Conservation (phyloP, 768 basidiomycete species). For the button mushroom (Agaricus bisporus) region DNA sequence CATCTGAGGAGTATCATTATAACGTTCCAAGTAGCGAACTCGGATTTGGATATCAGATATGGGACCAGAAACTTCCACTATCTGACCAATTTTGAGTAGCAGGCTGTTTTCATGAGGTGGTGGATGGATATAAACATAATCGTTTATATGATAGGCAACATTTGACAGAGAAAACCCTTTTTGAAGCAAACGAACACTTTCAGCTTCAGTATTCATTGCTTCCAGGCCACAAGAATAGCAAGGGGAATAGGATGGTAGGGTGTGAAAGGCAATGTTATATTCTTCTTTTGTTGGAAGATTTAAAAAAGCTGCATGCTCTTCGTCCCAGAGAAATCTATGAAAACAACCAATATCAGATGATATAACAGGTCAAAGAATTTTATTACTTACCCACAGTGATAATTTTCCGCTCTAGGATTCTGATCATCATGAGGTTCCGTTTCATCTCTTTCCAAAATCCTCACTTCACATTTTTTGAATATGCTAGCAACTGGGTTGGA, state of each 20-base stretch:
- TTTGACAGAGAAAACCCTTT: conserved; percentile 36
- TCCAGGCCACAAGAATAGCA: conserved; percentile 48
- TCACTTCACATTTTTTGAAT: conserved; percentile 50
- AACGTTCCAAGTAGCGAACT: conserved; percentile 40
- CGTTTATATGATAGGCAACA: conserved; percentile 46
- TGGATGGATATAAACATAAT: conserved; percentile 55
- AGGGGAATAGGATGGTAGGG: conserved; percentile 22
- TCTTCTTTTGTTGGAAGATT: conserved; percentile 33
- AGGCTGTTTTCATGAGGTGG: conserved; percentile 14
- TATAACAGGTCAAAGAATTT: neutral
- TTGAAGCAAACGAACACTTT: conserved; percentile 20
- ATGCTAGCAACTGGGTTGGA: conserved; percentile 51
- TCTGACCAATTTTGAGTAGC: conserved; percentile 51
- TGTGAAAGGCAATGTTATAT: conserved; percentile 19
- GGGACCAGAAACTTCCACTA: conserved; percentile 28
- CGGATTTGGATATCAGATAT: conserved; percentile 20
- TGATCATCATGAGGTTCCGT: conserved; percentile 42
- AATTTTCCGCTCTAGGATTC: conserved; percentile 35
- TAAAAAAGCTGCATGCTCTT: conserved; percentile 37
- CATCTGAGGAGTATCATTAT: conserved; percentile 24
- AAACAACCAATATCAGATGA: neutral
- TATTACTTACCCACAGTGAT: conserved; percentile 47
- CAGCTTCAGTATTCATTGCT: conserved; percentile 18
- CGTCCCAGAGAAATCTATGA: conserved; percentile 47
- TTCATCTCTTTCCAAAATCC: conserved; percentile 31